Evolutionary conservation across 192 early-diverging fungal species (phyloP).

Genomic region (Funneliformis geosporum): DNA sequence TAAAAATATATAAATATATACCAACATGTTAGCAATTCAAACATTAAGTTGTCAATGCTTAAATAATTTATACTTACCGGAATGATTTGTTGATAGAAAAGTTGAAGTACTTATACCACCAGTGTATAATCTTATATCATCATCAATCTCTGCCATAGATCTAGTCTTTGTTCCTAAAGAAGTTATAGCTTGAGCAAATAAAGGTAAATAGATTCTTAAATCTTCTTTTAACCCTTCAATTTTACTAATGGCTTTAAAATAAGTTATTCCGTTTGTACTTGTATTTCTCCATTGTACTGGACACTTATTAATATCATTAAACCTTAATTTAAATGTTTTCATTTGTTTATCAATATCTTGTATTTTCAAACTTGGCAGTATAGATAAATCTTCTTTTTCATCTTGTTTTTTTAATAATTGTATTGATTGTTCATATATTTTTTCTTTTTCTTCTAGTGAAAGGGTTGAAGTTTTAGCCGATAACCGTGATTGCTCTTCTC

Average conservation of each 20-base stretch:
- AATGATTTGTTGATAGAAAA: slow-evolving; percentile 65
- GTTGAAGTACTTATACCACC: slow-evolving; percentile 79
- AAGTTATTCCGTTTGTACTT: slow-evolving; percentile 89
- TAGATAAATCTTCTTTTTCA: slow-evolving; percentile 71
- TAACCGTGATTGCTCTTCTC: slow-evolving; percentile 70
- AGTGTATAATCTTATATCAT: slow-evolving; percentile 80
- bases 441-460: slow-evolving; percentile 58
- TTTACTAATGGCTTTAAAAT: slow-evolving; percentile 74
- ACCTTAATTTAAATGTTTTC: slow-evolving; percentile 60
- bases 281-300: slow-evolving; percentile 79
- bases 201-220: slow-evolving; percentile 69
- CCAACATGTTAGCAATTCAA: not conserved
- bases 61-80: slow-evolving; percentile 36
- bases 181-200: slow-evolving; percentile 71
- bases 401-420: slow-evolving; percentile 72
- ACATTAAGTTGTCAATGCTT: not conserved
- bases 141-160: slow-evolving; percentile 81
- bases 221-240: slow-evolving; percentile 64
- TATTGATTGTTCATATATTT: slow-evolving; percentile 68
- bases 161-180: slow-evolving; percentile 65
- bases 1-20: slow-evolving; percentile 19
- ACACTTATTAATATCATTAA: slow-evolving; percentile 47
- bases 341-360: slow-evolving; percentile 69
- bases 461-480: slow-evolving; percentile 60
- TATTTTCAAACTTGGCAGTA: slow-evolving; percentile 82